Evolutionary conservation across 257 asterid species (phyloP), one percentile per base, ranked within the genome.

Genomic region (Petunia secreta): DNA sequence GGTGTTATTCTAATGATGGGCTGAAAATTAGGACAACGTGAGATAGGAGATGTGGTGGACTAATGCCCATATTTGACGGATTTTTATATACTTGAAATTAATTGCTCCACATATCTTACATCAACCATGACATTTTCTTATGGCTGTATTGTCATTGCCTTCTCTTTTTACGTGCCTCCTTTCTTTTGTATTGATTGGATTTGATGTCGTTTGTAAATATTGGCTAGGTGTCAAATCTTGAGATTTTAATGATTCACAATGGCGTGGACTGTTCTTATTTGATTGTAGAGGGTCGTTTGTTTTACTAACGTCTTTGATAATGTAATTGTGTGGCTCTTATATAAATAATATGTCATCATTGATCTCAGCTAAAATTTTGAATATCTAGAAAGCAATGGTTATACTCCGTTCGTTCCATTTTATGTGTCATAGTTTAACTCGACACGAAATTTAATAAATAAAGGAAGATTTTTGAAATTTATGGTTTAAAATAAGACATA

Each of bases 111-210:
- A 73, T 48, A 36, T 13, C 44, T 37, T 59, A 54, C 54, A 15
- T 57, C 53, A 74, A 50, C 54, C 77, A 74, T 82, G 80, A 86
- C 85, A 86, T 71, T 82, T 87, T 83, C 87, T 81, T 81, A 86
- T 25, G 86, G 75, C 82, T 54, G 25, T 82, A 54, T 77, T 73
- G 80, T 79, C 77, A 83, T 77, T 80, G 25, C 40, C 50, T 44
- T 34, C 52, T 4, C 4, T 41, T 25, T 8, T 15, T 76, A 25
- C n/a, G 25, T 25, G 25, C 25, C 4, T 37, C 10, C 58, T 34
- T 6, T 41, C 16, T 14, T 5, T 13, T 77, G 44, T 39, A 8
- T 69, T 77, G n/a, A 79, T 6, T 80, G 77, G 79, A 75, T 58
- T 48, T 66, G 10, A 82, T 50, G 44, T 13, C 46, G 44, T 48